phyloP scores from a whole-genome alignment of 2,329 filamentous ascomycete genomes.

The Leptosphaerulina australis region DNA sequence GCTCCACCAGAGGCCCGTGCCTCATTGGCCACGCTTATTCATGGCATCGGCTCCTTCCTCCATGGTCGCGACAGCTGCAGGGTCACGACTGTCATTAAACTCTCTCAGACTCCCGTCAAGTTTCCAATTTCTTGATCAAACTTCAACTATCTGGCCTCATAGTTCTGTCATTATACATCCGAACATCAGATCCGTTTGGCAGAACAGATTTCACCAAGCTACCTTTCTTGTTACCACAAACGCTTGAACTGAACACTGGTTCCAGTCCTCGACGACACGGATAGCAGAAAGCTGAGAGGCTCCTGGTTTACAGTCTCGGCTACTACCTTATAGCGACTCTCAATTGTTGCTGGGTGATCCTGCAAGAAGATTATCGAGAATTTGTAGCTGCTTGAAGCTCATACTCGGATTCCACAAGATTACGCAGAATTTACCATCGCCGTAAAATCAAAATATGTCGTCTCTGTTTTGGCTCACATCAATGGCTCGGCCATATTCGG shows the following conservation, averaged over 20 bases:
- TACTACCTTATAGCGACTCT: background rate
- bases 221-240: background rate
- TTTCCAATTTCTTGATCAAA: background rate
- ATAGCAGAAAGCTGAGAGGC: background rate
- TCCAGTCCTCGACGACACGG: background rate
- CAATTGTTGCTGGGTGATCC: background rate
- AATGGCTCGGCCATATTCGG: slow-evolving; percentile 18
- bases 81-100: background rate
- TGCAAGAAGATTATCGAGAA: background rate
- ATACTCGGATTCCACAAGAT: background rate
- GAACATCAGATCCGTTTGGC: background rate
- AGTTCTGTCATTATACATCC: background rate
- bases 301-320: background rate
- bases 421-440: background rate
- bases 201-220: background rate
- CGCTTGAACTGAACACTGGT: background rate
- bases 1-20: slow-evolving; percentile 24
- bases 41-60: slow-evolving; percentile 26
- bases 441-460: slow-evolving; percentile 10
- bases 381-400: background rate
- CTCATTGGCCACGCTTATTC: slow-evolving; percentile 28
- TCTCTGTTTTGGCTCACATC: slow-evolving; percentile 22
- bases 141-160: background rate
- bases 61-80: background rate
- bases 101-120: background rate